Evolutionary conservation across 139 green algal species (phyloP), one percentile per base, ranked within the genome.

Genomic region (Pleodorina starrii): DNA sequence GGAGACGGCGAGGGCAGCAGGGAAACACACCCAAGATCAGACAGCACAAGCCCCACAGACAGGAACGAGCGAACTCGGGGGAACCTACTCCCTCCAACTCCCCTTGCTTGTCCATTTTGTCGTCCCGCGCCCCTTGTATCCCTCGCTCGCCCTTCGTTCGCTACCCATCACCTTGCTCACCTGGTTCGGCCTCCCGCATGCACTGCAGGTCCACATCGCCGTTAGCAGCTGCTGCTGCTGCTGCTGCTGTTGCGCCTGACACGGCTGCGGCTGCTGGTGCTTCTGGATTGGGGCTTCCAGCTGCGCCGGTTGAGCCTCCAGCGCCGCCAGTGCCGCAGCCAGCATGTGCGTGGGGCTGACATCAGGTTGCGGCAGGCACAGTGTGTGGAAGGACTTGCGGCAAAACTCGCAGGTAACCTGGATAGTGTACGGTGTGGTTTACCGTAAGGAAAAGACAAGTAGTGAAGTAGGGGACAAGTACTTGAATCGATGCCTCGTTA

Each of bases 281-380:
- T 48, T 11, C 2, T 48, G 69, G 54, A 21, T 66, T 66, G 54
- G n/a, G 7, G 54, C 54, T 66, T 21, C 54, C 54, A 25, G 3
- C 69, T n/a, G 69, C 69, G 17, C 16, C 63, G n/a, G 29, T 36
- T 35, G 25, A 14, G 72, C 72, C 72, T 19, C 40, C 42, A 54
- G 12, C 19, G 40, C 40, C 72, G 40, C 63, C n/a, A 25, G 14
- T 5, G 63, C 72, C 6, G 40, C 72, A 1, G 72, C 72, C 38
- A 80, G 82, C 83, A 94, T 78, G 63, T 93, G 76, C 0, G 69
- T 80, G 1, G 66, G 69, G 35, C 68, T 89, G 36, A 96, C 81
- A 0, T 88, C 89, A 2, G 95, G 91, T 12, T 84, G 80, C 14
- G 66, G 48, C 72, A 96, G 91, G 90, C 95, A 97, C 29, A 97